Conservation (phyloP, 106 monocot species). For the Dendrobium chrysotoxum region DNA sequence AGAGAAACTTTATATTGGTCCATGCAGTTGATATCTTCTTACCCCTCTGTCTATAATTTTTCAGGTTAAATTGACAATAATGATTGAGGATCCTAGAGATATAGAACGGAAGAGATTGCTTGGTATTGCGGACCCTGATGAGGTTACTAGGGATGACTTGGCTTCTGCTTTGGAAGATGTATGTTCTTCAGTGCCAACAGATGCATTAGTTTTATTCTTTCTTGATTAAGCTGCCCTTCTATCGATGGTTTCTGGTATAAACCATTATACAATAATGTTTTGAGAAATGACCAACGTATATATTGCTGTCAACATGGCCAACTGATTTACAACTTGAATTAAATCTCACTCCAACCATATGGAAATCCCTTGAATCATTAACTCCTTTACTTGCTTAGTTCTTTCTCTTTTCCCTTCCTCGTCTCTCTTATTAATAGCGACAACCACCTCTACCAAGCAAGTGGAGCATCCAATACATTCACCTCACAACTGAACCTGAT, state of each 20-base stretch:
- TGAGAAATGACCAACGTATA: not conserved
- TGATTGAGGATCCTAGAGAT: constrained; percentile 98
- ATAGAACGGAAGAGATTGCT: constrained; percentile 78
- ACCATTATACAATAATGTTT: not conserved
- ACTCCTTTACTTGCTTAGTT: not conserved
- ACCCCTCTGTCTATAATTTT: not conserved
- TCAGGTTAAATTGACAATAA: constrained; percentile 80
- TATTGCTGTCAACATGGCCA: not conserved
- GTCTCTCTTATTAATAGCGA: not conserved
- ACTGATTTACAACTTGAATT: not conserved
- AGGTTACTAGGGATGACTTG: constrained; percentile 73
- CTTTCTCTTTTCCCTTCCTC: not conserved
- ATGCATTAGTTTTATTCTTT: constrained; percentile 11
- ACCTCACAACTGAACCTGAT: no score
- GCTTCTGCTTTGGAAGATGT: constrained; percentile 85
- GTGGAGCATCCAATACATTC: no score
- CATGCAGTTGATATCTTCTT: not conserved
- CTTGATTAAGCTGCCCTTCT: not conserved
- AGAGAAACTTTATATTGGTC: no score
- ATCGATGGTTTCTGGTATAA: not conserved
- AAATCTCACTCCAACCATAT: no score
- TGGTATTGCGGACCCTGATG: constrained; percentile 76
- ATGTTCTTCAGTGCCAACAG: constrained; percentile 39
- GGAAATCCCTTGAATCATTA: not conserved
- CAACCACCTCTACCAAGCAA: no score